Evolutionary conservation across 2,329 filamentous ascomycete species (phyloP), one percentile per base, ranked within the genome.

Genomic region (Rutstroemia sp.): DNA sequence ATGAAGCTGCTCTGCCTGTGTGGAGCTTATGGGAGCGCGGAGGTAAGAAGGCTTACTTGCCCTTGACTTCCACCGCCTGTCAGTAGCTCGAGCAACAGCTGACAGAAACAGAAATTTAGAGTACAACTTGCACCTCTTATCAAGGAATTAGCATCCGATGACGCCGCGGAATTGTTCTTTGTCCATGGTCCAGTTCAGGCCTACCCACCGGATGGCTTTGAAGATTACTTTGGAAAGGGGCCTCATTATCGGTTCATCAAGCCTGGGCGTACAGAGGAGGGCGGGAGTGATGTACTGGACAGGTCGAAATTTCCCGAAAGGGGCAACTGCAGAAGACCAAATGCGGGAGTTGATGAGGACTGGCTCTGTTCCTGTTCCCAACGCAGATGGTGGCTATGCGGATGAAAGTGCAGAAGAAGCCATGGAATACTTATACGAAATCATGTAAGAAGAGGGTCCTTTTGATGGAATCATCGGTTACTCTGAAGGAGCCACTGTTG

Each of bases 1-100:
- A 82, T 83, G 79, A 78, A 72, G 63, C 78, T 82, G 52, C 68
- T 83, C 34, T 83, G 80, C 65, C 72, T 83, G 8, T 79, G 79
- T 37, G 80, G 80, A 60, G 77, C 80, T 21, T 82, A 78, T 65
- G 79, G 80, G 54, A 82, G 78, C 70, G 75, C 78, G 51, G 74
- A 76, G 62, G 77, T 78, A n/a, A n/a, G n/a, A 68, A 71, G 75
- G 69, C 21, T 17, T 9, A 12, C 12, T 45, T 39, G 23, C 27
- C 54, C 45, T 42, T 52, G 16, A 51, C 59, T 56, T 51, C 57
- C 57, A 53, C 46, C 49, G 51, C 34, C 54, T 53, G 57, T 23
- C 56, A 27, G 5, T 41, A 5, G 9, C 17, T 41, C 39, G 5
- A 48, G 25, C n/a, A 10, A 8, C 48, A 25, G 57, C 58, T 61